A percentile compares a stretch with the other conserved stretches of the same genome.
Conservation (phyloP, 768 basidiomycete species). For the Suillus subalutaceus region DNA sequence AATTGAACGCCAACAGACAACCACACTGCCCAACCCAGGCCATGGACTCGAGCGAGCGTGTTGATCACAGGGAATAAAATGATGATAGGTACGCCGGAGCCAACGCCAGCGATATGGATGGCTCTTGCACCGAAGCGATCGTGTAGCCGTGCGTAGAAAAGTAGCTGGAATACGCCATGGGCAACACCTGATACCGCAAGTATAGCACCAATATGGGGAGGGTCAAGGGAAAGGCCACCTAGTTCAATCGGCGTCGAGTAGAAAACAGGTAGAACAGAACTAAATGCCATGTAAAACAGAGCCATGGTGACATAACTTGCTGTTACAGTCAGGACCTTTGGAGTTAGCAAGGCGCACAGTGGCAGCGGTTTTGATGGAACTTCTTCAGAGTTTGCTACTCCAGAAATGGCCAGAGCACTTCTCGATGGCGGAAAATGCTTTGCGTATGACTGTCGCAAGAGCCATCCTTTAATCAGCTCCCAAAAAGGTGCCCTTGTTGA, state of each 20-base stretch:
- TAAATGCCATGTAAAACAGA: constrained; percentile 61
- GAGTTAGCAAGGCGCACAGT: constrained; percentile 48
- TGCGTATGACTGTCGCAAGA: constrained; percentile 11
- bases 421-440: neutral
- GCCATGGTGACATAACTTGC: constrained; percentile 62
- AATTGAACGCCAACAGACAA: constrained; percentile 44
- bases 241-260: constrained; percentile 19
- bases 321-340: constrained; percentile 53
- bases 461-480: neutral
- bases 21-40: constrained; percentile 48
- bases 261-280: constrained; percentile 37
- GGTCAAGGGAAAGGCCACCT: constrained; percentile 12
- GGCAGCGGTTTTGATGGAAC: constrained; percentile 36
- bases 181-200: constrained; percentile 48
- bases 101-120: constrained; percentile 55
- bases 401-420: neutral
- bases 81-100: constrained; percentile 52
- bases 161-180: constrained; percentile 61
- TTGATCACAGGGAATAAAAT: constrained; percentile 60
- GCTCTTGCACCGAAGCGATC: constrained; percentile 57
- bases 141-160: constrained; percentile 60
- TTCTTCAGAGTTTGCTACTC: constrained; percentile 11
- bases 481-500: neutral
- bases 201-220: constrained; percentile 21
- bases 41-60: constrained; percentile 47